phyloP scores from a whole-genome alignment of 352 stramenopile species.

The Phytophthora hybrid region DNA sequence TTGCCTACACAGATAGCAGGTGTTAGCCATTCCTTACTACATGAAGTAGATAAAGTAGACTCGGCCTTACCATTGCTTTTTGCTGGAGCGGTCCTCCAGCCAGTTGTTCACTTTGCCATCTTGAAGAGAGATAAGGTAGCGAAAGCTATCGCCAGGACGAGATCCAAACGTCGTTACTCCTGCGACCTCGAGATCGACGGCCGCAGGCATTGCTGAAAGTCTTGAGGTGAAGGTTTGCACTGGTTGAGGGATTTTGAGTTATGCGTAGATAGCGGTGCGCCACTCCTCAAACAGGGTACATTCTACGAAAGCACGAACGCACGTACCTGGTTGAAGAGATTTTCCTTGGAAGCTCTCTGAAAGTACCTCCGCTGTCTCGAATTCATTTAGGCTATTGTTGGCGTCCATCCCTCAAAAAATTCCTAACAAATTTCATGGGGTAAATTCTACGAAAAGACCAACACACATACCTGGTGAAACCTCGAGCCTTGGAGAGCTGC shows the following conservation, averaged over 20 bases:
- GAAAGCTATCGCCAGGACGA: not conserved
- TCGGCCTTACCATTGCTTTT: slow-evolving; percentile 21
- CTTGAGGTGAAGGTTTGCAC: not conserved
- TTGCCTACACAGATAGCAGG: slow-evolving; percentile 11
- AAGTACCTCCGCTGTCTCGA: too few species aligned
- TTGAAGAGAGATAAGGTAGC: slow-evolving; percentile 17
- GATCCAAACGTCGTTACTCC: slow-evolving; percentile 16
- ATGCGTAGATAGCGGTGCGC: not conserved
- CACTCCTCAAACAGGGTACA: too few species aligned
- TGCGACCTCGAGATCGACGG: not conserved
- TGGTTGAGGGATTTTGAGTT: not conserved
- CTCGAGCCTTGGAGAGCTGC: too few species aligned
- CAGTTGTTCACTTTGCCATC: slow-evolving; percentile 17
- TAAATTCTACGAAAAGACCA: too few species aligned
- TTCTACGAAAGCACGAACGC: too few species aligned
- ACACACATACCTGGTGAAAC: too few species aligned
- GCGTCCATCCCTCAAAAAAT: too few species aligned
- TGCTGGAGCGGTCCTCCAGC: slow-evolving; percentile 21
- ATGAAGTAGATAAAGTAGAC: not conserved
- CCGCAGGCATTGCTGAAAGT: not conserved
- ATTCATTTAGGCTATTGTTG: too few species aligned
- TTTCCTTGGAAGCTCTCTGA: too few species aligned
- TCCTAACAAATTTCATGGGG: too few species aligned
- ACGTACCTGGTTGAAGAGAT: too few species aligned
- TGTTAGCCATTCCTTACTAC: too few species aligned